Evolutionary conservation across 148 eudicot species (phyloP).

Genomic region (Fagopyrum homotropicum): DNA sequence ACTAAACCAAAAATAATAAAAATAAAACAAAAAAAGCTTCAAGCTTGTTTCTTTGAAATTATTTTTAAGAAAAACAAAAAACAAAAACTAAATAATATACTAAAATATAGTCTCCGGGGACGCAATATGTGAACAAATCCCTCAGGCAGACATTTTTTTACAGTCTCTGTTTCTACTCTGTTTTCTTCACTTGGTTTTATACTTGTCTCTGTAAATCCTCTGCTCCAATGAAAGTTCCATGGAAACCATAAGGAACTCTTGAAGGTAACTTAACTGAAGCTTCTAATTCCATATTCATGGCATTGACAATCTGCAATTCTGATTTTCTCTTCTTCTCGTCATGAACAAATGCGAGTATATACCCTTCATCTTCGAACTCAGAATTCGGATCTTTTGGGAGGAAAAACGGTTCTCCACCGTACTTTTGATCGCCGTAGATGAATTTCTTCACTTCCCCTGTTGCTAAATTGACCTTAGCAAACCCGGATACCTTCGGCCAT

Average conservation of each 20-base stretch:
- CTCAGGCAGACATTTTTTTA: not conserved
- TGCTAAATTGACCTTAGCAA: conserved; percentile 60
- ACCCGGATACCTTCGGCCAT: conserved; percentile 84
- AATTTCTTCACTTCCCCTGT: conserved; percentile 45
- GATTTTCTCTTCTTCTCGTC: conserved; percentile 55
- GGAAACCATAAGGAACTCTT: conserved; percentile 78
- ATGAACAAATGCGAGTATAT: conserved; percentile 63
- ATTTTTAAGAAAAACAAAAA: not conserved
- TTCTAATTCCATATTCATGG: conserved; percentile 36
- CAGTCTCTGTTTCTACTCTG: conserved; percentile 8
- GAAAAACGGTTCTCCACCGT: not conserved
- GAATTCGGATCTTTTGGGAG: conserved; percentile 12
- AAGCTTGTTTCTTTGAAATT: not conserved
- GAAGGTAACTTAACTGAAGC: conserved; percentile 59
- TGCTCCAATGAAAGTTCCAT: conserved; percentile 61
- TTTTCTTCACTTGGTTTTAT: not conserved
- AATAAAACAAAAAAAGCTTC: not conserved
- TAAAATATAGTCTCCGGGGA: conserved; percentile 5
- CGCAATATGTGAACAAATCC: conserved; percentile 11
- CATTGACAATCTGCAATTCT: conserved; percentile 61
- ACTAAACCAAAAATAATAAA: not conserved
- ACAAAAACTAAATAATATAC: not conserved
- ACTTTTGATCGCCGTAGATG: conserved; percentile 34
- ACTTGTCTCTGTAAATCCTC: conserved; percentile 8
- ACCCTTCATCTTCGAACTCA: conserved; percentile 52